Base-by-base conservation (phyloP, 495 filamentous ascomycete genomes). In the Tuber calosporum region DNA sequence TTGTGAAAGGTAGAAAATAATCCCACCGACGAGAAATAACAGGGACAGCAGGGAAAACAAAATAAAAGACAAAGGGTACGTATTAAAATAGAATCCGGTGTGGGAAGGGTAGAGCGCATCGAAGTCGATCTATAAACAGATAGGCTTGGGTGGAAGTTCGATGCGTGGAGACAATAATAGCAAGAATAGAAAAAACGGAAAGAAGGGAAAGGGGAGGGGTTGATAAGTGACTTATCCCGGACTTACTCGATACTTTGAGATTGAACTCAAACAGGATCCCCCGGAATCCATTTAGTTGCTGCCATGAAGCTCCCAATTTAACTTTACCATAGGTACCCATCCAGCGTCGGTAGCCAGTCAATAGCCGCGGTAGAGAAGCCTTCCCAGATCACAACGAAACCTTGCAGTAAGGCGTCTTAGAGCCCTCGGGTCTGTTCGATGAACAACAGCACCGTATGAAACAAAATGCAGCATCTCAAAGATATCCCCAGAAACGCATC, bases 171-270 rank as follows among this genome's bases (percentile, higher is more conserved):
- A 62, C 13, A 62, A 62, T 34, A 34, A 62, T 26, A 62, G 53
- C 26, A 34, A 62, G 53, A 13, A 30, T 17, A 62, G 53, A 62
- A 62, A 34, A 34, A 62, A 34, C 26, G 26, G 53, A 34, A 62
- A 34, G 26, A 34, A 34, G 34, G 26, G 26, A 62, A 34, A 62
- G 26, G 53, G 53, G 53, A 62, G 53, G 53, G 53, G 53, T 62
- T 62, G 53, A 62, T 62, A 62, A 62, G 53, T 62, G 53, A 62
- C 53, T 62, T 62, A 62, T 62, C 53, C 53, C 3, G 19, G 26
- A 62, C 53, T 62, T 62, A 62, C 53, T 62, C 53, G 53, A 62
- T 62, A 62, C 26, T 34, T 62, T 62, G 53, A 62, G 26, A 17
- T 34, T 19, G 13, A 34, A 62, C 53, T 62, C 26, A 62, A 62